Conservation (phyloP, 176 grass and related monocot genomes). For the Miscanthus lutarioriparius region DNA sequence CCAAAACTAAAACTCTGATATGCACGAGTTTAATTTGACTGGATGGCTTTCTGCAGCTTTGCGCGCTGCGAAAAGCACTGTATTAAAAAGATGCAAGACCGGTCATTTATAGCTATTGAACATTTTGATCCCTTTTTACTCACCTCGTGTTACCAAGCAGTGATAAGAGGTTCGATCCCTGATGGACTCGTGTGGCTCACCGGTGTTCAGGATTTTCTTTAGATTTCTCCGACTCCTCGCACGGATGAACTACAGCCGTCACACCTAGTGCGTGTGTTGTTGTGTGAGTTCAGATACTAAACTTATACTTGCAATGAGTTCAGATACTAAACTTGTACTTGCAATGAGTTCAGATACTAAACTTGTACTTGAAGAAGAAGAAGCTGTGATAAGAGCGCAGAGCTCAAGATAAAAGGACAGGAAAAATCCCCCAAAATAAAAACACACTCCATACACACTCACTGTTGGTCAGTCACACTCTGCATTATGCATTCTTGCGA, state of each 20-base stretch:
- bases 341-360: no score
- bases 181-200: no score
- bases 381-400: not conserved
- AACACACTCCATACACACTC: not conserved
- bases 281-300: no score
- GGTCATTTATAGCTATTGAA: not conserved
- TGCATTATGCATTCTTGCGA: conserved; percentile 35
- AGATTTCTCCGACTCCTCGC: no score
- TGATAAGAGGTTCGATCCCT: no score
- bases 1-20: not conserved
- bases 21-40: not conserved
- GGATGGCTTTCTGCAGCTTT: not conserved
- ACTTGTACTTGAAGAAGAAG: no score
- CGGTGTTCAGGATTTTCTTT: no score
- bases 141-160: not conserved
- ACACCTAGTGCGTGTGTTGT: no score
- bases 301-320: no score
- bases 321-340: no score
- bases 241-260: no score
- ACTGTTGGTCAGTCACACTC: conserved; percentile 29
- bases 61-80: not conserved
- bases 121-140: not conserved
- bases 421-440: not conserved
- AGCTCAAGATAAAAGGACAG: not conserved
- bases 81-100: not conserved